phyloP scores from a whole-genome alignment of 2,329 filamentous ascomycete species.

The Trichoderma lentiforme region DNA sequence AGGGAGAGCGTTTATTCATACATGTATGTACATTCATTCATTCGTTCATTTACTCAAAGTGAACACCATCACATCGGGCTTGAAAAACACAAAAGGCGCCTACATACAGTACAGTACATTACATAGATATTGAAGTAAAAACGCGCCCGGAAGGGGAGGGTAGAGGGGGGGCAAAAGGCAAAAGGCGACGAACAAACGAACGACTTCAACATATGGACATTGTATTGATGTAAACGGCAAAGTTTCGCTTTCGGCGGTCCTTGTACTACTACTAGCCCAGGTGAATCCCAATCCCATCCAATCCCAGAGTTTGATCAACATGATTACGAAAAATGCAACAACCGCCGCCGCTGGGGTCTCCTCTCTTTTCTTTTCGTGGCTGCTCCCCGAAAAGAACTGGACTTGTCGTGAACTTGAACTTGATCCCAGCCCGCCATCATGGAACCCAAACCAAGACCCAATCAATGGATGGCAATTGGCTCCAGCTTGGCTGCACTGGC shows the following conservation, averaged over 20 bases:
- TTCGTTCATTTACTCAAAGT: background rate
- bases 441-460: background rate
- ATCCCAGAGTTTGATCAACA: background rate
- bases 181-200: background rate
- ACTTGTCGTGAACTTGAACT: background rate
- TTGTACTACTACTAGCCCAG: background rate
- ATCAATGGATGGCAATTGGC: background rate
- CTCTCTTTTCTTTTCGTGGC: background rate
- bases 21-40: background rate
- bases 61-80: background rate
- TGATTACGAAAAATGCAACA: background rate
- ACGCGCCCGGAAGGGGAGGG: background rate
- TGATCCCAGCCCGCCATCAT: background rate
- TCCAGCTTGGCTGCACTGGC: background rate
- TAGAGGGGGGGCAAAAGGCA: background rate
- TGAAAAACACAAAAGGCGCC: too few relatives aligned
- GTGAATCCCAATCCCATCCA: background rate
- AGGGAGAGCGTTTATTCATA: background rate
- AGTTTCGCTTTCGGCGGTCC: background rate
- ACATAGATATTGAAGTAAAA: background rate
- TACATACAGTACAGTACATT: too few relatives aligned
- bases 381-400: background rate
- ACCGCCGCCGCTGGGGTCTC: background rate
- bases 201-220: background rate
- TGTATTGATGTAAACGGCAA: background rate